Evolutionary conservation across 176 grass and related monocot species (phyloP).

Genomic region (Coix lacrymajobi): DNA sequence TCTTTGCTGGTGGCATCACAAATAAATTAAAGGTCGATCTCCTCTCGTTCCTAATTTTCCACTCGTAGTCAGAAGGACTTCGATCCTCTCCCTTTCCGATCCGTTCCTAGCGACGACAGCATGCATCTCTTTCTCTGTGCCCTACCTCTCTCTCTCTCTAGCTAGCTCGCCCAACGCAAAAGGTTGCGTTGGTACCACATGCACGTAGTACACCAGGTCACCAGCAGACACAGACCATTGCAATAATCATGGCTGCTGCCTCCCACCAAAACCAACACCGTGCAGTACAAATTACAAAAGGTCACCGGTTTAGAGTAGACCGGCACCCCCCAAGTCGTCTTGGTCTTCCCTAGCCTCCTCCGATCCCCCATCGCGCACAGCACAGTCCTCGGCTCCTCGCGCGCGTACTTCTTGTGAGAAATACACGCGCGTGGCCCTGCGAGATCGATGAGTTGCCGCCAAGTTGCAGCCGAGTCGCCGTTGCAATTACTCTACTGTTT

Average conservation of each 20-base stretch:
- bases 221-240: no score
- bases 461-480: constrained; percentile 19
- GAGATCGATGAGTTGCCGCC: background rate
- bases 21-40: background rate
- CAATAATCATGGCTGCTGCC: no score
- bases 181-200: no score
- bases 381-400: no score
- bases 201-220: no score
- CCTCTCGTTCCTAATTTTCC: background rate
- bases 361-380: no score
- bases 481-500: constrained; percentile 23
- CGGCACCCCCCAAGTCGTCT: background rate
- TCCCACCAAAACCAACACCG: no score
- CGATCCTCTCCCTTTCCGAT: background rate
- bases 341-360: no score
- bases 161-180: no score
- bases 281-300: background rate
- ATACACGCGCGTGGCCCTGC: no score
- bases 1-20: background rate
- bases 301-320: constrained; percentile 1
- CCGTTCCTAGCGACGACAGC: background rate
- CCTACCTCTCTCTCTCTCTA: no score
- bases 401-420: no score
- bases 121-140: background rate
- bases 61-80: background rate